These are phyloP conservation scores for Phoma sp. DNA, from an alignment of 2,329 filamentous ascomycete genomes.

Conservation along the genomic window DNA sequence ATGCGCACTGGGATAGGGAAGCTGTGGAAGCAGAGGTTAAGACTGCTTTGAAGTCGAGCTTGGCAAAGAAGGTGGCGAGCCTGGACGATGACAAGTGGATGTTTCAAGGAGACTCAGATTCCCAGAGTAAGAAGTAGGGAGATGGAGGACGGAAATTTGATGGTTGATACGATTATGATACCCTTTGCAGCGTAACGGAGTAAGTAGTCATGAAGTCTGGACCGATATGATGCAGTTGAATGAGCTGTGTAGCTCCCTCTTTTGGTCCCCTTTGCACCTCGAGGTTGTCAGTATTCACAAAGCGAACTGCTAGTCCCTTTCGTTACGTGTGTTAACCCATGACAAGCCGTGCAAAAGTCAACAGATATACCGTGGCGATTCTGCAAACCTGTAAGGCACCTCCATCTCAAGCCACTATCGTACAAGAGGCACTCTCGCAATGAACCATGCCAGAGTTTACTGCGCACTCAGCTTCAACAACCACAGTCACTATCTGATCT, in stretches of 20 bases:
- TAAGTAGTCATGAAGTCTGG: not conserved
- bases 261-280: no score
- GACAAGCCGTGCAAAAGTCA: not conserved
- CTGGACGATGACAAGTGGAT: slow-evolving; percentile 90
- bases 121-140: slow-evolving; percentile 17
- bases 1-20: slow-evolving; percentile 37
- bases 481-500: no score
- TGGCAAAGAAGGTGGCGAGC: slow-evolving; percentile 74
- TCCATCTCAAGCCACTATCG: not conserved
- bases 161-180: slow-evolving; percentile 9
- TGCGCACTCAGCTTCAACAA: no score
- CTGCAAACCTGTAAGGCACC: not conserved
- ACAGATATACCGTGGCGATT: not conserved
- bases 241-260: no score
- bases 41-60: slow-evolving; percentile 63
- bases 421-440: no score
- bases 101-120: slow-evolving; percentile 70
- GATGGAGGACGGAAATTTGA: not conserved
- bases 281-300: no score
- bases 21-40: slow-evolving; percentile 51
- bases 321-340: no score
- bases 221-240: no score
- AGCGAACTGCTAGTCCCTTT: no score
- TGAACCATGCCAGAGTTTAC: no score
- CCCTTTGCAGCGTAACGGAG: slow-evolving; percentile 2